Percentiles rank a stretch among this genome's conserved stretches.
phyloP scores from a whole-genome alignment of 345 rosid genomes.

The Ailanthus altissimus region DNA sequence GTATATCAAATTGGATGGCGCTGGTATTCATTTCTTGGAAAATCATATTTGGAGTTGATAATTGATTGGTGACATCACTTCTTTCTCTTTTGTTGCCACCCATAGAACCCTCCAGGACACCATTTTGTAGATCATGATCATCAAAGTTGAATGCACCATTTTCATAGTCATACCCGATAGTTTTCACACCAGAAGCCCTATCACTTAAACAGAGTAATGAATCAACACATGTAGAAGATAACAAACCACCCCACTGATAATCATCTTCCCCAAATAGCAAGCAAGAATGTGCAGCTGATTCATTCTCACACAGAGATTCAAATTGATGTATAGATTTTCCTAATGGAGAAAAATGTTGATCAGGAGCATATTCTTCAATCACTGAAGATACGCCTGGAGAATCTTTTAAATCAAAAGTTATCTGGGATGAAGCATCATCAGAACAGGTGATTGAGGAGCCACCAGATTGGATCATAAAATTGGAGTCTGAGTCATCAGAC shows the following conservation, averaged over 20 bases:
- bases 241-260: slow-evolving; percentile 11
- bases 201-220: slow-evolving; percentile 12
- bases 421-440: slow-evolving; percentile 2
- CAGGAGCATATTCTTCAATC: background rate
- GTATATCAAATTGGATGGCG: background rate
- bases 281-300: slow-evolving; percentile 7
- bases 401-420: background rate
- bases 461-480: slow-evolving; percentile 11
- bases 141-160: background rate
- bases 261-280: slow-evolving; percentile 18
- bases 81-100: background rate
- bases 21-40: background rate
- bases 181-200: slow-evolving; percentile 4
- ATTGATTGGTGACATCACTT: background rate
- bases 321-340: background rate
- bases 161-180: slow-evolving; percentile 6
- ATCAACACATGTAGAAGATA: slow-evolving; percentile 17
- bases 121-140: slow-evolving; percentile 11
- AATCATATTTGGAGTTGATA: slow-evolving; percentile 6
- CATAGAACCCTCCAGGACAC: slow-evolving; percentile 17
- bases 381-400: background rate
- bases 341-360: background rate
- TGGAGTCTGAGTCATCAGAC: slow-evolving; percentile 26
- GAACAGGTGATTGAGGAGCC: slow-evolving; percentile 12
- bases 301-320: slow-evolving; percentile 9